Evolutionary conservation across 768 basidiomycete species (phyloP), one percentile per base, ranked within the genome.

Genomic region (Multifurca ochricompacta): DNA sequence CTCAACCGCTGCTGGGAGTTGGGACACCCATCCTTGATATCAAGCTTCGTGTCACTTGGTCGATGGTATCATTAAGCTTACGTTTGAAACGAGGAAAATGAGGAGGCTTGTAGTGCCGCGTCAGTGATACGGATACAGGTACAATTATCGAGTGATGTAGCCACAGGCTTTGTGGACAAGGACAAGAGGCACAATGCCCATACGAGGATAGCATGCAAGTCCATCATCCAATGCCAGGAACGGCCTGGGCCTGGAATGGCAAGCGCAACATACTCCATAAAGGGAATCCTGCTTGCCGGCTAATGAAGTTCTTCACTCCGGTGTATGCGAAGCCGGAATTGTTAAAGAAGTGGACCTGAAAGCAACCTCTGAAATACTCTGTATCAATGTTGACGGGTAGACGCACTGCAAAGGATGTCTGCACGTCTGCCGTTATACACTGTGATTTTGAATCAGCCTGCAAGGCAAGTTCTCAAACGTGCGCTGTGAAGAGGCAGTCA

Each of bases 191-290:
- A 21, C 45, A 10, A 6, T 28, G 18, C 21, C 7, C 16, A 32
- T 34, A 34, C 7, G n/a, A 21, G 18, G 45, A 46, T 19, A n/a
- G n/a, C n/a, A n/a, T n/a, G n/a, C n/a, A n/a, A n/a, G n/a, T n/a
- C 18, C 23, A 35, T 47, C 46, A 47, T 13, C 19, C 34, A 23
- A 11, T 25, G 7, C 13, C 23, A 16, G 19, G 21, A 47, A 5
- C 32, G 13, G 14, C 32, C 19, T 47, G 46, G 13, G 14, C 32
- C 19, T 47, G 46, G 36, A 36, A 34, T 16, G 51, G 51, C n/a
- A 27, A 35, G 19, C 42, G 51, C 28, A 42, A 32, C 51, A 52
- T 42, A 23, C 28, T 42, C 51, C 51, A 52, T 16, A 52, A 4
- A 6, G 42, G 41, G 40, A 52, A 52, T 5, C 51, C 51, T 16